These are phyloP conservation scores for Ceratocystiopsis sp. DNA, from an alignment of 2,329 filamentous ascomycete genomes.

Conservation along the genomic window DNA sequence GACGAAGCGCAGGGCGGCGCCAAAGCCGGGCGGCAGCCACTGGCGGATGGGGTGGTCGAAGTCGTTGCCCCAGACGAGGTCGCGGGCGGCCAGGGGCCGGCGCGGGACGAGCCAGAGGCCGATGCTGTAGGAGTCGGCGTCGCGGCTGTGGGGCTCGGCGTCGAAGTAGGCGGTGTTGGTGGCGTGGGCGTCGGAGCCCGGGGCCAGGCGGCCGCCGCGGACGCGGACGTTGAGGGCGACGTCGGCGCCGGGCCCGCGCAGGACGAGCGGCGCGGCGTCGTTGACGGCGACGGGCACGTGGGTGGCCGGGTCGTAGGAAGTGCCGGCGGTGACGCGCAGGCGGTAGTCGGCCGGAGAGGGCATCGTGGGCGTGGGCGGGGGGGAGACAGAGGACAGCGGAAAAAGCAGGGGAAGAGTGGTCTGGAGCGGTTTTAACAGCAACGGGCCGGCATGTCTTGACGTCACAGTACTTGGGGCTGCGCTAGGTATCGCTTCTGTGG, in stretches of 20 bases:
- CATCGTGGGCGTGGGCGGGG: not conserved
- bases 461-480: no score
- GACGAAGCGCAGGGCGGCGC: slow-evolving; percentile 67
- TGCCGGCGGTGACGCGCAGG: slow-evolving; percentile 66
- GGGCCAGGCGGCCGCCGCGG: slow-evolving; percentile 44
- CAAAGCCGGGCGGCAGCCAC: slow-evolving; percentile 70
- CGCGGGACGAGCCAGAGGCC: slow-evolving; percentile 54
- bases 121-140: slow-evolving; percentile 71
- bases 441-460: no score
- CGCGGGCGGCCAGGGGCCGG: slow-evolving; percentile 42
- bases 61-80: slow-evolving; percentile 88
- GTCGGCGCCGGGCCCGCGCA: slow-evolving; percentile 47
- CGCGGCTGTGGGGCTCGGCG: slow-evolving; percentile 44
- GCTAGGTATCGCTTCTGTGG: no score
- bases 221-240: slow-evolving; percentile 61
- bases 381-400: not conserved
- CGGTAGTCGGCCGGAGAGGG: slow-evolving; percentile 43
- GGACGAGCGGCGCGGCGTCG: slow-evolving; percentile 38
- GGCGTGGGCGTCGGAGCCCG: slow-evolving; percentile 18
- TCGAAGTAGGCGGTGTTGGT: slow-evolving; percentile 54
- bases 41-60: slow-evolving; percentile 85
- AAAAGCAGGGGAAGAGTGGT: not conserved
- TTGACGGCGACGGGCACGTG: slow-evolving; percentile 68
- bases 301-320: slow-evolving; percentile 53
- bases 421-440: no score